A percentile compares a stretch with the other conserved stretches of the same genome.
Evolutionary conservation across 768 basidiomycete species (phyloP).

Genomic region (Lactarius vividus): DNA sequence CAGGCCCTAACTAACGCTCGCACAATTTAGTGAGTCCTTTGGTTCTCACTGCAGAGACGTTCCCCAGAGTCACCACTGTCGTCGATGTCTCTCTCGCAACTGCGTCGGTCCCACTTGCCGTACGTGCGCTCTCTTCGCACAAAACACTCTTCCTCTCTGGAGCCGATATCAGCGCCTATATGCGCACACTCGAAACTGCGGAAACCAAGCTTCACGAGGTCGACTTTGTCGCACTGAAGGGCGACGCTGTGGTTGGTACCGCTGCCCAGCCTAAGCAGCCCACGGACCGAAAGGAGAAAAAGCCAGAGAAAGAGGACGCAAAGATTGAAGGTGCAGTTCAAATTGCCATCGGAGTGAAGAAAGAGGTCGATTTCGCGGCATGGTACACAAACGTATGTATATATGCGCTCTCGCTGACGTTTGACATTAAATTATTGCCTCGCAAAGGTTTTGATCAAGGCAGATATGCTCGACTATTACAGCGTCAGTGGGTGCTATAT

Average conservation of each 20-base stretch:
- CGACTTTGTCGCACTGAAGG: slow-evolving; percentile 65
- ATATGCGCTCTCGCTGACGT: not conserved
- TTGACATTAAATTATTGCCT: slow-evolving; percentile 25
- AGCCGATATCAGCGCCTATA: slow-evolving; percentile 66
- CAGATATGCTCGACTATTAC: slow-evolving; percentile 99
- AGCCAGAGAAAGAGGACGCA: slow-evolving; percentile 61
- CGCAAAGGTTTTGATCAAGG: slow-evolving; percentile 87
- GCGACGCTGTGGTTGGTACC: slow-evolving; percentile 40
- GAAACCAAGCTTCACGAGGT: slow-evolving; percentile 65
- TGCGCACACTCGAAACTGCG: slow-evolving; percentile 66
- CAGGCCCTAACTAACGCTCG: not conserved
- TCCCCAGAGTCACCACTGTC: slow-evolving; percentile 70
- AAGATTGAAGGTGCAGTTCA: slow-evolving; percentile 88
- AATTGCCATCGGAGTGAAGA: slow-evolving; percentile 92
- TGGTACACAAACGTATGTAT: slow-evolving; percentile 87
- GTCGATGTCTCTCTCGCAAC: slow-evolving; percentile 77
- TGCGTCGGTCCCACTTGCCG: slow-evolving; percentile 63
- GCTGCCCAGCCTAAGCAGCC: slow-evolving; percentile 36
- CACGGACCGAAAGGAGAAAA: slow-evolving; percentile 37
- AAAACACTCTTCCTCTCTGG: slow-evolving; percentile 79
- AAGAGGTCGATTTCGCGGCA: slow-evolving; percentile 89
- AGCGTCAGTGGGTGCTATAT: slow-evolving; percentile 99
- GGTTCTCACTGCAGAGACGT: slow-evolving; percentile 59
- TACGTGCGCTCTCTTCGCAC: slow-evolving; percentile 70
- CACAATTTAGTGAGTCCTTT: slow-evolving; percentile 69